phyloP scores from a whole-genome alignment of 139 green algal species.

The Closterium sp. region DNA sequence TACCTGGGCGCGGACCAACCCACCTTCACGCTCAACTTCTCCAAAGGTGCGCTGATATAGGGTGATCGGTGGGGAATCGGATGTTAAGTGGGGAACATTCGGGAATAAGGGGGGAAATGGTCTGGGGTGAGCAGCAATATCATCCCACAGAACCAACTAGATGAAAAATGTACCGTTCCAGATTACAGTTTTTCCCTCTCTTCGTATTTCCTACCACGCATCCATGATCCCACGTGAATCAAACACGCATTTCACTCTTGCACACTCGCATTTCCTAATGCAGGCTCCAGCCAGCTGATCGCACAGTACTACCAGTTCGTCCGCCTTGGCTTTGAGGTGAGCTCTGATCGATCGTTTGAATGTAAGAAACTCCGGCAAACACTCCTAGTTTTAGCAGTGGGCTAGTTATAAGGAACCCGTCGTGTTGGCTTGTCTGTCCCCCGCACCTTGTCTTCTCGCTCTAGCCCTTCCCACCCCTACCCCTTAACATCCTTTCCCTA shows the following conservation, averaged over 20 bases:
- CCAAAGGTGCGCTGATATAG: neutral
- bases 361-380: neutral
- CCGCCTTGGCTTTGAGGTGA: constrained; percentile 51
- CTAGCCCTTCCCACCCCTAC: neutral
- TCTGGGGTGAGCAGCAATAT: no score
- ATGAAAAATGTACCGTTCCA: no score
- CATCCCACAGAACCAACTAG: no score
- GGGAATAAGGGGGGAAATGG: no score
- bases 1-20: constrained; percentile 50
- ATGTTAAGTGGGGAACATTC: neutral
- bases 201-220: neutral
- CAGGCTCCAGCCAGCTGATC: constrained; percentile 46
- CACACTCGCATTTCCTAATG: neutral
- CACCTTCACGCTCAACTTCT: constrained; percentile 53
- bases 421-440: neutral
- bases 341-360: neutral
- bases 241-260: neutral
- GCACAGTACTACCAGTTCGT: constrained; percentile 55
- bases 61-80: neutral
- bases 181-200: neutral
- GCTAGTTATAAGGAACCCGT: neutral
- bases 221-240: no score
- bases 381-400: no score
- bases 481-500: neutral
- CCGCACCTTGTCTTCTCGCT: no score